phyloP scores from a whole-genome alignment of 2,329 filamentous ascomycete species.

The Exophiala mesophila region DNA sequence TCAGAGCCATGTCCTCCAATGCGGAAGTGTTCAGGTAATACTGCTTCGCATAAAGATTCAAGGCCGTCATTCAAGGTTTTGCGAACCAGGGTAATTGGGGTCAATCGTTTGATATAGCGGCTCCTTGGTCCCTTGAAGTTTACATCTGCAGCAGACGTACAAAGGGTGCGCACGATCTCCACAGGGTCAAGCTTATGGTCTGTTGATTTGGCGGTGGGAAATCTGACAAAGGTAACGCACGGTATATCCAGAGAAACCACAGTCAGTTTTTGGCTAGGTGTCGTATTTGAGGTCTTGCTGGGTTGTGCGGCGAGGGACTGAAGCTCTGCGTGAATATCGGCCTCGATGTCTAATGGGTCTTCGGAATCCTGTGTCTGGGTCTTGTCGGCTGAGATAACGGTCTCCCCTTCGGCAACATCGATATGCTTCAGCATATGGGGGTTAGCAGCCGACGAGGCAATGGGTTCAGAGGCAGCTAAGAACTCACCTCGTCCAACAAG shows the following conservation, averaged over 20 bases:
- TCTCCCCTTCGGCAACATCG: no score
- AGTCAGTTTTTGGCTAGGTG: constrained; percentile 14
- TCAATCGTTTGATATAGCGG: constrained; percentile 57
- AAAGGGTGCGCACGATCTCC: constrained; percentile 54
- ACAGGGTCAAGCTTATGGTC: constrained; percentile 55
- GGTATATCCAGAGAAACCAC: constrained; percentile 26
- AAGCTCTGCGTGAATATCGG: constrained; percentile 56
- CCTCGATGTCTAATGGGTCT: constrained; percentile 54
- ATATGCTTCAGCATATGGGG: no score
- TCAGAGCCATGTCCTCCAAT: constrained; percentile 43
- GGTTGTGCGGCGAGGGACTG: constrained; percentile 49
- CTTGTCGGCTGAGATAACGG: no score
- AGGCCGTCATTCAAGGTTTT: constrained; percentile 56
- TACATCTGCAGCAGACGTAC: constrained; percentile 50
- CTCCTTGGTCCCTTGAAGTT: constrained; percentile 47
- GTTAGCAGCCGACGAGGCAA: not conserved
- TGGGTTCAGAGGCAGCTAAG: not conserved
- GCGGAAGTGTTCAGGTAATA: constrained; percentile 54
- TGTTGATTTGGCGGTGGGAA: constrained; percentile 4
- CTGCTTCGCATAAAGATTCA: constrained; percentile 51
- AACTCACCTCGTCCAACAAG: constrained; percentile 51
- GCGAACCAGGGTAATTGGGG: constrained; percentile 53
- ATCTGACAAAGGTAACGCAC: constrained; percentile 25
- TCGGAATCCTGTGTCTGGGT: no score
- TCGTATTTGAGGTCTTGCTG: constrained; percentile 38